phyloP scores from a whole-genome alignment of 73 alveolate genomes.

The Blepharisma stoltei region DNA sequence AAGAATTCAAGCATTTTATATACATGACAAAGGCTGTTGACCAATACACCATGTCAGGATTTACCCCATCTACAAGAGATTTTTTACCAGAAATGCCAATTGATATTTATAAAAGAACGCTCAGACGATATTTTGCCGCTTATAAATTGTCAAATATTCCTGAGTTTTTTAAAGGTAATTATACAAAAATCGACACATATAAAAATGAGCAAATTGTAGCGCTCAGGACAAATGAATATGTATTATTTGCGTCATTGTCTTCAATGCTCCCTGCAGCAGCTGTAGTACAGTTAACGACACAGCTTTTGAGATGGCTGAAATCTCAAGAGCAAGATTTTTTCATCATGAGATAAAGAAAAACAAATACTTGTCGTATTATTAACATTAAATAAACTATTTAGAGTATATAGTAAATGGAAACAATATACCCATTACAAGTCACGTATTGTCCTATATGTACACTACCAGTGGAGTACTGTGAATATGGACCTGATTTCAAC shows the following conservation, averaged over 20 bases:
- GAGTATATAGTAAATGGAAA: slow-evolving; percentile 11
- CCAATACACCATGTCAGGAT: slow-evolving; percentile 18
- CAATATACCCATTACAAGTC: not conserved
- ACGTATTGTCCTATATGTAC: slow-evolving; percentile 17
- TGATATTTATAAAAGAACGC: not conserved
- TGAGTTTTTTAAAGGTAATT: slow-evolving; percentile 16
- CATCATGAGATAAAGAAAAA: not conserved
- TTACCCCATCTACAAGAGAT: slow-evolving; percentile 17
- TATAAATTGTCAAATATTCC: not conserved
- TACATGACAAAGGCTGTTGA: not conserved
- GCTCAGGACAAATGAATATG: slow-evolving; percentile 10
- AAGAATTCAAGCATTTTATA: slow-evolving; percentile 23
- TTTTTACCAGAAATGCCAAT: slow-evolving; percentile 3
- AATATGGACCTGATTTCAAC: not conserved
- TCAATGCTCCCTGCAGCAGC: not conserved
- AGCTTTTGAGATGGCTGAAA: not conserved
- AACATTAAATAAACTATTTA: too few species aligned
- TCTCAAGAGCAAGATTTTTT: not conserved
- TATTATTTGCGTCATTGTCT: not conserved
- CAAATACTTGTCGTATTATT: too few species aligned
- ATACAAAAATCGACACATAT: not conserved
- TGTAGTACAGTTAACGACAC: not conserved
- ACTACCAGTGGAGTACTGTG: slow-evolving; percentile 18
- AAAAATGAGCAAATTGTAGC: slow-evolving; percentile 2
- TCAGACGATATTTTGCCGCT: not conserved